Evolutionary conservation across 768 basidiomycete species (phyloP).

Genomic region (Hygrophorus russula): DNA sequence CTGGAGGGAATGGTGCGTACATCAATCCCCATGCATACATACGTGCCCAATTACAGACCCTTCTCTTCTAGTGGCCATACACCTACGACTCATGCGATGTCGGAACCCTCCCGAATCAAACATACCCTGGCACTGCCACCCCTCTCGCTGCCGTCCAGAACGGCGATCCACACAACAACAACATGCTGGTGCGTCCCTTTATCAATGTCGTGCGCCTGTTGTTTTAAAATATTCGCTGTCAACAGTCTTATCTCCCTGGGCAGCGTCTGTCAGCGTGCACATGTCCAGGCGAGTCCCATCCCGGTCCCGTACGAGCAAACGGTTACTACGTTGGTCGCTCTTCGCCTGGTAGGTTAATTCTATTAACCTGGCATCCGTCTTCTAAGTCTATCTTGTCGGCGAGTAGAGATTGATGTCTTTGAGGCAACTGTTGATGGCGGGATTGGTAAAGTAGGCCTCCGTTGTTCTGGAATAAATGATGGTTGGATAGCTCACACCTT

Average conservation of each 20-base stretch:
- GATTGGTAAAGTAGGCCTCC: conserved; percentile 15
- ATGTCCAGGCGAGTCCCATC: conserved; percentile 32
- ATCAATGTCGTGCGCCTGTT: not conserved
- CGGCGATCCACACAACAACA: conserved; percentile 28
- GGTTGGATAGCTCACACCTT: not conserved
- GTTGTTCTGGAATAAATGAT: not conserved
- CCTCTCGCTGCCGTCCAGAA: conserved; percentile 34
- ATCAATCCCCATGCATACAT: not conserved
- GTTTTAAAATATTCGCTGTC: not conserved
- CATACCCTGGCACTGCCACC: conserved; percentile 37
- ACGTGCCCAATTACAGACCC: not conserved
- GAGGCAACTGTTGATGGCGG: conserved; percentile 33
- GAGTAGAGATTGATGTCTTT: conserved; percentile 50
- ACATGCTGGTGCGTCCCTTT: conserved; percentile 20
- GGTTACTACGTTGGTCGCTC: conserved; percentile 52
- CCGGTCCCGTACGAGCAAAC: conserved; percentile 28
- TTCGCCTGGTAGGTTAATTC: conserved; percentile 30
- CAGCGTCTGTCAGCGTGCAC: conserved; percentile 32
- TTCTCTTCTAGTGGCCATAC: conserved; percentile 44
- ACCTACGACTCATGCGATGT: conserved; percentile 67
- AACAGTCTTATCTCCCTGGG: conserved; percentile 63
- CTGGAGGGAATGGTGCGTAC: conserved; percentile 46
- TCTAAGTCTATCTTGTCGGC: too few relatives aligned
- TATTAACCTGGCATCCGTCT: too few relatives aligned
- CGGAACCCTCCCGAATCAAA: conserved; percentile 72